Conservation (phyloP, 73 alveolate genomes). For the Paramecium caudatum region DNA sequence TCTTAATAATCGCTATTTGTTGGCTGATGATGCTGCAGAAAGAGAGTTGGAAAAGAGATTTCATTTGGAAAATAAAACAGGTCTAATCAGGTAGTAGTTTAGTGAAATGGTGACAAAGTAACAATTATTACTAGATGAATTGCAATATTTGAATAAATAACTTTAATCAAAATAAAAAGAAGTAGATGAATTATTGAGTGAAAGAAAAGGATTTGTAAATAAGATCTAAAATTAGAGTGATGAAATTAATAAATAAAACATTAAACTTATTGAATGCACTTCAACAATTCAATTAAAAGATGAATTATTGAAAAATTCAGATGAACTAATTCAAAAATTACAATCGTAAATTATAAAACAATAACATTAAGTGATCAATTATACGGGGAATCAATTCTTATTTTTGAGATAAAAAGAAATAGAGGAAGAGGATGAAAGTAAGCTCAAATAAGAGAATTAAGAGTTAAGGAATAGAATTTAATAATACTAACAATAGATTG, state of each 20-base stretch:
- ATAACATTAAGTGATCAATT: not conserved
- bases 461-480: slow-evolving; percentile 39
- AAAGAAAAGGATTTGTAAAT: not conserved
- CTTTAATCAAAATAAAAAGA: not conserved
- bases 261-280: not conserved
- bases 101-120: slow-evolving; percentile 7
- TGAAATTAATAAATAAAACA: not conserved
- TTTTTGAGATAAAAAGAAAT: not conserved
- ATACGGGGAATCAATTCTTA: not conserved
- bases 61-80: slow-evolving; percentile 4
- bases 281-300: slow-evolving; percentile 8
- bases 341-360: not conserved
- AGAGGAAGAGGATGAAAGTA: not conserved
- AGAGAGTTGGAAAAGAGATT: slow-evolving; percentile 21
- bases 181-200: not conserved
- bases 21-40: slow-evolving; percentile 67
- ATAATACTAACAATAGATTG: slow-evolving; percentile 3
- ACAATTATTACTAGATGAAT: not conserved
- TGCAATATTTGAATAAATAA: not conserved
- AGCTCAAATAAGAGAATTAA: not conserved
- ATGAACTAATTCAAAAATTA: not conserved
- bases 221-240: not conserved
- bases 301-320: slow-evolving; percentile 10
- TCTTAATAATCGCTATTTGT: not conserved
- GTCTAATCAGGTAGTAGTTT: not conserved